Percentiles rank a stretch among this genome's conserved stretches.
phyloP scores from a whole-genome alignment of 2,329 filamentous ascomycete genomes.

The Gnomoniopsis sp. region DNA sequence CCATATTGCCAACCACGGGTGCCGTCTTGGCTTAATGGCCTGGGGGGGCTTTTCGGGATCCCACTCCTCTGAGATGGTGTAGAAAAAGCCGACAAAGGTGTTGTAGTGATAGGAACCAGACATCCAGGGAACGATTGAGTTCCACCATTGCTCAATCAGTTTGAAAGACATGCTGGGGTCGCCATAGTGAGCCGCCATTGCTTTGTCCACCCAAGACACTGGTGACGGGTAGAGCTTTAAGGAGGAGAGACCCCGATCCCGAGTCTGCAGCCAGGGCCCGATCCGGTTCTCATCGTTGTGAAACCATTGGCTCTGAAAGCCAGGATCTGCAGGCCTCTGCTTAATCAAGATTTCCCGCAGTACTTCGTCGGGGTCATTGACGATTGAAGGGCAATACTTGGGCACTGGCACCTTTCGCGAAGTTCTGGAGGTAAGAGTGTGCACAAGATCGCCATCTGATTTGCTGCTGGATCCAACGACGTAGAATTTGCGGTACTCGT shows the following conservation, averaged over 20 bases:
- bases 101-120: constrained; percentile 28
- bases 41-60: constrained; percentile 22
- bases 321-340: constrained; percentile 9
- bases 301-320: constrained; percentile 2
- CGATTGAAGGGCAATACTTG: constrained; percentile 31
- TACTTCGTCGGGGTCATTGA: constrained; percentile 35
- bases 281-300: constrained; percentile 2
- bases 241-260: neutral
- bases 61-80: constrained; percentile 41
- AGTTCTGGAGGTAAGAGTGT: neutral
- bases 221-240: constrained; percentile 34
- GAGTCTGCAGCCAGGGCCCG: constrained; percentile 5
- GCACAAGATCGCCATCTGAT: neutral
- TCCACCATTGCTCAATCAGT: constrained; percentile 36
- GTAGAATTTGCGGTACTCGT: constrained; percentile 51
- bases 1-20: constrained; percentile 50
- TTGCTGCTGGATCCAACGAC: constrained; percentile 47
- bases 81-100: constrained; percentile 46
- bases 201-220: constrained; percentile 38
- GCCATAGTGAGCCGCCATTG: constrained; percentile 35
- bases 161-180: constrained; percentile 25
- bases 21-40: constrained; percentile 26
- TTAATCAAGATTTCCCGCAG: constrained; percentile 20
- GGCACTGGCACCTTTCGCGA: constrained; percentile 31
- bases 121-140: constrained; percentile 25